These are phyloP conservation scores for Aureobasidium musti DNA, from an alignment of 2,329 filamentous ascomycete genomes.

Conservation along the genomic window DNA sequence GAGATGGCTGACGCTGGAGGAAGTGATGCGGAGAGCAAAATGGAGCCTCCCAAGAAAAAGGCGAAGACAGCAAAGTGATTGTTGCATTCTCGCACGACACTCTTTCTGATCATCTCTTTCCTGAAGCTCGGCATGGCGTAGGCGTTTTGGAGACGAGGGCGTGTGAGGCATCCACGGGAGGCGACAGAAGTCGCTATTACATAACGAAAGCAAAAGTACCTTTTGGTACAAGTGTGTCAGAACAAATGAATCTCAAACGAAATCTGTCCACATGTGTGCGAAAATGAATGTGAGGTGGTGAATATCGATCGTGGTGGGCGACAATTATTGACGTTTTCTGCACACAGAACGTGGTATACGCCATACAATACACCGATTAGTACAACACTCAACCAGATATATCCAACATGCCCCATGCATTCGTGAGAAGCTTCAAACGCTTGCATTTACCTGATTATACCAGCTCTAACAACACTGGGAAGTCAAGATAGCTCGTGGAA, in stretches of 20 bases:
- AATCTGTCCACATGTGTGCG: no score
- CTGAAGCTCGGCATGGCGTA: slow-evolving; percentile 14
- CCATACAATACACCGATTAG: not conserved
- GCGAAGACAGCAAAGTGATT: slow-evolving; percentile 50
- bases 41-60: slow-evolving; percentile 66
- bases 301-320: no score
- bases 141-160: slow-evolving; percentile 22
- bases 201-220: slow-evolving; percentile 5
- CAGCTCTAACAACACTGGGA: no score
- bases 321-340: no score
- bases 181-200: not conserved
- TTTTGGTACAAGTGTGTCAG: not conserved
- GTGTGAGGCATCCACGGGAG: not conserved
- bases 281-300: no score
- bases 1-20: slow-evolving; percentile 65
- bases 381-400: no score
- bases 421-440: no score
- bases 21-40: slow-evolving; percentile 53
- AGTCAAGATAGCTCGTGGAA: not conserved
- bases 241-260: not conserved
- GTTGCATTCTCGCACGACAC: not conserved
- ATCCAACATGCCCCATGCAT: not conserved
- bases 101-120: not conserved
- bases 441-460: not conserved
- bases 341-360: no score